phyloP scores from a whole-genome alignment of 805 yeast species.

The Candida khao-thaluensis region DNA sequence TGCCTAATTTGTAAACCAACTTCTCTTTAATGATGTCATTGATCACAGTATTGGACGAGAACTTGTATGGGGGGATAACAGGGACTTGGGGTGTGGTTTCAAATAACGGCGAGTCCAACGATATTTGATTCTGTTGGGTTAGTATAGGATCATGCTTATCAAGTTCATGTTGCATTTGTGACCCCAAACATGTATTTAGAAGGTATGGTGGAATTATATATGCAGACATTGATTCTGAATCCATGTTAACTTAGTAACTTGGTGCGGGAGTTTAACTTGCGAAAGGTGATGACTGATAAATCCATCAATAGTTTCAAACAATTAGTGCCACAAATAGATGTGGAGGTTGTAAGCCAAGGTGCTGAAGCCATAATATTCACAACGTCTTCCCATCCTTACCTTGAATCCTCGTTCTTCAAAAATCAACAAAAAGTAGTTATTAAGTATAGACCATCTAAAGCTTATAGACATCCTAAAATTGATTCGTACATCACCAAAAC shows the following conservation, averaged over 20 bases:
- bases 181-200: slow-evolving; percentile 37
- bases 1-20: slow-evolving; percentile 32
- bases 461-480: slow-evolving; percentile 83
- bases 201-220: slow-evolving; percentile 45
- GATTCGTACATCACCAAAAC: slow-evolving; percentile 75
- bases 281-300: slow-evolving; percentile 51
- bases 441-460: slow-evolving; percentile 85
- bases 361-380: slow-evolving; percentile 84
- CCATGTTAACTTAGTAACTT: not conserved
- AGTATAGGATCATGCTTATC: slow-evolving; percentile 9
- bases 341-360: slow-evolving; percentile 72
- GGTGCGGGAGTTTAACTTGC: not conserved
- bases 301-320: slow-evolving; percentile 44
- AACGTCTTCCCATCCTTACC: slow-evolving; percentile 65
- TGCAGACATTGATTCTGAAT: slow-evolving; percentile 17
- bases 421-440: slow-evolving; percentile 50
- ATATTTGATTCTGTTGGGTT: not conserved
- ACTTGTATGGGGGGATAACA: slow-evolving; percentile 12
- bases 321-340: slow-evolving; percentile 48
- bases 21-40: slow-evolving; percentile 34
- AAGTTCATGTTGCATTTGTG: slow-evolving; percentile 25
- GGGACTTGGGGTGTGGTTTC: slow-evolving; percentile 6
- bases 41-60: slow-evolving; percentile 31
- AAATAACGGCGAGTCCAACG: not conserved
- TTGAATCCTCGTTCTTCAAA: slow-evolving; percentile 19